Percentiles rank a stretch among this genome's conserved stretches.
Evolutionary conservation across 805 yeast species (phyloP).

Genomic region (Brettanomyces bruxellensis): DNA sequence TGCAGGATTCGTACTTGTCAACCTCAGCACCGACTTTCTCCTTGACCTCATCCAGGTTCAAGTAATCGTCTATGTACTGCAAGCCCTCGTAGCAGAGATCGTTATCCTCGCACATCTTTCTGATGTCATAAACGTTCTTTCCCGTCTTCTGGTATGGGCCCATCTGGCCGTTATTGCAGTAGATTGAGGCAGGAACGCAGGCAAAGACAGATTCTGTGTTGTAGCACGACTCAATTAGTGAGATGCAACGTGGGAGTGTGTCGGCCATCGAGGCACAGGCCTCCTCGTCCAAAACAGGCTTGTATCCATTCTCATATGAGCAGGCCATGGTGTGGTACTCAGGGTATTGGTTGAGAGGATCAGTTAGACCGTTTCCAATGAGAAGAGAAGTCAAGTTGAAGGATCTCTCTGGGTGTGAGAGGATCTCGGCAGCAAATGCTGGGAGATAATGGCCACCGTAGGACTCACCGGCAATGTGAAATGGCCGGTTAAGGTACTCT

Average conservation of each 20-base stretch:
- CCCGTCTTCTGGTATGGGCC: constrained; percentile 52
- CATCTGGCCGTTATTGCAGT: constrained; percentile 53
- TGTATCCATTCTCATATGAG: constrained; percentile 71
- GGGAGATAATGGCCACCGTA: constrained; percentile 84
- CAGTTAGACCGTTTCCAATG: constrained; percentile 92
- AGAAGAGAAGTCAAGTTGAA: constrained; percentile 69
- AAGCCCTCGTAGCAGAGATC: constrained; percentile 45
- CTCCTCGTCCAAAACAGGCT: constrained; percentile 60
- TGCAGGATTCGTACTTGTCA: constrained; percentile 41
- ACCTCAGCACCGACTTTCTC: constrained; percentile 48
- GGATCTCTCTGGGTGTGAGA: constrained; percentile 42
- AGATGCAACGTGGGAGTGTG: constrained; percentile 55
- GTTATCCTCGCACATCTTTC: constrained; percentile 42
- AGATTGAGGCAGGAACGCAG: constrained; percentile 56
- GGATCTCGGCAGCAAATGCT: constrained; percentile 48
- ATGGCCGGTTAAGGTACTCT: constrained; percentile 44
- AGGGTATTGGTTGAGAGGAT: constrained; percentile 68
- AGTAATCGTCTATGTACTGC: constrained; percentile 40
- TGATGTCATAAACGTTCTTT: constrained; percentile 56
- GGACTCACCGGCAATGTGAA: constrained; percentile 81
- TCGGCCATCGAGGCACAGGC: constrained; percentile 59
- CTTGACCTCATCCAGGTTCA: constrained; percentile 46
- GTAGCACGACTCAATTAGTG: constrained; percentile 59
- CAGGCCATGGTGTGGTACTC: constrained; percentile 93
- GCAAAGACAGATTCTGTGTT: constrained; percentile 44